A percentile compares a stretch with the other conserved stretches of the same genome.
These are phyloP conservation scores for Penicillium psychrosexuale DNA, from an alignment of 2,329 filamentous ascomycete species.

Conservation along the genomic window DNA sequence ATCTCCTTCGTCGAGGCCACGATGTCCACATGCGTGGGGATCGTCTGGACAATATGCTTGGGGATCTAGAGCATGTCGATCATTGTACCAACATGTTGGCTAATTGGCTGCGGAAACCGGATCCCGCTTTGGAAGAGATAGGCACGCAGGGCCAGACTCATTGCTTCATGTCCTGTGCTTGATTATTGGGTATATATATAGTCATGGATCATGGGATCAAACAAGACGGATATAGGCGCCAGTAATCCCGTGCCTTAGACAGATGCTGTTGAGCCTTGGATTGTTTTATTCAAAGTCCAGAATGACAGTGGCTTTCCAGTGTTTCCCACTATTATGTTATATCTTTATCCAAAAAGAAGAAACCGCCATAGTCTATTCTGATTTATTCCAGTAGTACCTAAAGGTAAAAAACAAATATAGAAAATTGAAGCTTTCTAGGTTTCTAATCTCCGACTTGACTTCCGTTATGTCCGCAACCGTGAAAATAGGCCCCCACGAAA, in stretches of 20 bases:
- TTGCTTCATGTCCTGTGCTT: slow-evolving; percentile 15
- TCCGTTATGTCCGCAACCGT: neutral
- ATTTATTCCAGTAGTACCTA: neutral
- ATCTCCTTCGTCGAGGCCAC: slow-evolving; percentile 14
- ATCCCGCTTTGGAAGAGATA: slow-evolving; percentile 7
- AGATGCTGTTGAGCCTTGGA: neutral
- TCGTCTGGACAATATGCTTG: slow-evolving; percentile 16
- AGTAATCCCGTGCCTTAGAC: neutral
- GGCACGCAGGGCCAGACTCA: slow-evolving; percentile 13
- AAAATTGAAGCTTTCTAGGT: neutral
- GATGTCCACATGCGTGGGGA: slow-evolving; percentile 16
- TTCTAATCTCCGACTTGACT: neutral
- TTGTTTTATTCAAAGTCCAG: neutral
- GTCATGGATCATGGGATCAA: neutral
- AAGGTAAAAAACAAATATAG: neutral
- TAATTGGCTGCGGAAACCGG: slow-evolving; percentile 11
- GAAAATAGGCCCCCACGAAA: neutral
- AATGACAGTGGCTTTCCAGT: neutral
- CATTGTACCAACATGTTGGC: slow-evolving; percentile 18
- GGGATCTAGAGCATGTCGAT: slow-evolving; percentile 15
- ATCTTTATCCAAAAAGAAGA: neutral
- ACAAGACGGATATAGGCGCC: neutral
- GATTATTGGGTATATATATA: neutral
- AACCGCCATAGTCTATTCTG: neutral
- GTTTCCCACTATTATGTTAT: too few species aligned